A percentile compares a stretch with the other conserved stretches of the same genome.
Evolutionary conservation across 495 filamentous ascomycete genomes (phyloP).

Genomic region (Cenococcum geophilum): DNA sequence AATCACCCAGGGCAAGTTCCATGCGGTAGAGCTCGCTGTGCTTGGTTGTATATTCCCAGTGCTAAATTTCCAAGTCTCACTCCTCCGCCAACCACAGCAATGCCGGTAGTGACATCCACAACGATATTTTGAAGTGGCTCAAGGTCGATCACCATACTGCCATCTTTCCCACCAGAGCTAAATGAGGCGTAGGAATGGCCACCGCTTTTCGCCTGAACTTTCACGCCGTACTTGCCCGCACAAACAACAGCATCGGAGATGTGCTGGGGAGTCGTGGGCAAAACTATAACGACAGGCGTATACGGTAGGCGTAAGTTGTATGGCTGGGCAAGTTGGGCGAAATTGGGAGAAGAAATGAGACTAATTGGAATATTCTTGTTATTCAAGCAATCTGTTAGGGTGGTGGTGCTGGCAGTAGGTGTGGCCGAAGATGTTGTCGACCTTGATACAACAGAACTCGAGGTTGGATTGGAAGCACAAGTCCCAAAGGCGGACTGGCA

Average conservation of each 20-base stretch:
- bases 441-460: not conserved
- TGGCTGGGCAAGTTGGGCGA: constrained; percentile 30
- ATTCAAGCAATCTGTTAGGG: constrained; percentile 10
- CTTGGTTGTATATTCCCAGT: constrained; percentile 51
- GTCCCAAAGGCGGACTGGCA: constrained; percentile 15
- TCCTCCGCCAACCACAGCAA: constrained; percentile 63
- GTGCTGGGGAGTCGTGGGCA: constrained; percentile 54
- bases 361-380: constrained; percentile 15
- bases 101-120: constrained; percentile 48
- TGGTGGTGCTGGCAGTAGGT: not conserved
- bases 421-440: not conserved
- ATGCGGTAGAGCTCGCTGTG: constrained; percentile 60
- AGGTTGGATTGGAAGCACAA: not conserved
- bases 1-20: constrained; percentile 51
- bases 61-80: constrained; percentile 57
- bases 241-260: constrained; percentile 56
- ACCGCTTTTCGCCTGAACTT: constrained; percentile 67
- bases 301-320: constrained; percentile 63
- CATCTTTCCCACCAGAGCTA: constrained; percentile 47
- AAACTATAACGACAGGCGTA: constrained; percentile 55
- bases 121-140: constrained; percentile 44
- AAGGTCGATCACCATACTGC: constrained; percentile 54
- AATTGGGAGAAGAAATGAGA: constrained; percentile 4
- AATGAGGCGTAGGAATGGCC: constrained; percentile 68
- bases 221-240: constrained; percentile 47